These are phyloP conservation scores for Cyberlindnera sargentensis DNA, from an alignment of 805 yeast genomes.

Conservation along the genomic window DNA sequence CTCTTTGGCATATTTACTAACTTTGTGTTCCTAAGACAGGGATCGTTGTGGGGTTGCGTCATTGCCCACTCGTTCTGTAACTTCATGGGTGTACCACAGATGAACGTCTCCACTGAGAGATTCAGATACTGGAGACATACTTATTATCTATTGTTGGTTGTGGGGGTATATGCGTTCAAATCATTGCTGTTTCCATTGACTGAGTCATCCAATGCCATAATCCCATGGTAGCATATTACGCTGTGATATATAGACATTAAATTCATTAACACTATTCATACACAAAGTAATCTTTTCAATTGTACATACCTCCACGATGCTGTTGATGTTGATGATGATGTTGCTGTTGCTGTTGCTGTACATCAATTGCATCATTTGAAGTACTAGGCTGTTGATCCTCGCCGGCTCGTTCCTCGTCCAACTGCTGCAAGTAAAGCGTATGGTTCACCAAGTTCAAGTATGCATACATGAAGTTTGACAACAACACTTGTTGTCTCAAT, in stretches of 20 bases:
- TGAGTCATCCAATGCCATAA: neutral
- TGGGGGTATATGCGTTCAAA: slow-evolving; percentile 38
- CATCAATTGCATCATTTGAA: too few species aligned
- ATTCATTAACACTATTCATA: too few species aligned
- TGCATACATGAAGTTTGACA: slow-evolving; percentile 96
- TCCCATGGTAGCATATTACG: too few species aligned
- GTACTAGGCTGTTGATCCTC: slow-evolving; percentile 1
- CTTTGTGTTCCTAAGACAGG: slow-evolving; percentile 43
- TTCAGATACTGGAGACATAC: slow-evolving; percentile 24
- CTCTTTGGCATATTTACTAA: slow-evolving; percentile 66
- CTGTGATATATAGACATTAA: too few species aligned
- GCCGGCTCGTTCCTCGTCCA: slow-evolving; percentile 28
- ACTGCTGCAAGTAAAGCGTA: slow-evolving; percentile 68
- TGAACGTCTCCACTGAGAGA: slow-evolving; percentile 11
- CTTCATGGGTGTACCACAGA: slow-evolving; percentile 56
- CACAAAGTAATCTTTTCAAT: neutral
- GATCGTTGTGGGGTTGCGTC: slow-evolving; percentile 49
- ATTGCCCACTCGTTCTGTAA: slow-evolving; percentile 65
- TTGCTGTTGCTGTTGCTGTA: too few species aligned
- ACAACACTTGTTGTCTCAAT: slow-evolving; percentile 81
- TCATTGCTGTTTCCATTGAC: slow-evolving; percentile 17
- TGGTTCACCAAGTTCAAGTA: slow-evolving; percentile 92
- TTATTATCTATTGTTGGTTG: slow-evolving; percentile 34
- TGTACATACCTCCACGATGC: neutral
- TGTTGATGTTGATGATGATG: too few species aligned